Conservation (phyloP, 2,329 filamentous ascomycete species). For the Pseudogymnoascus sp. region DNA sequence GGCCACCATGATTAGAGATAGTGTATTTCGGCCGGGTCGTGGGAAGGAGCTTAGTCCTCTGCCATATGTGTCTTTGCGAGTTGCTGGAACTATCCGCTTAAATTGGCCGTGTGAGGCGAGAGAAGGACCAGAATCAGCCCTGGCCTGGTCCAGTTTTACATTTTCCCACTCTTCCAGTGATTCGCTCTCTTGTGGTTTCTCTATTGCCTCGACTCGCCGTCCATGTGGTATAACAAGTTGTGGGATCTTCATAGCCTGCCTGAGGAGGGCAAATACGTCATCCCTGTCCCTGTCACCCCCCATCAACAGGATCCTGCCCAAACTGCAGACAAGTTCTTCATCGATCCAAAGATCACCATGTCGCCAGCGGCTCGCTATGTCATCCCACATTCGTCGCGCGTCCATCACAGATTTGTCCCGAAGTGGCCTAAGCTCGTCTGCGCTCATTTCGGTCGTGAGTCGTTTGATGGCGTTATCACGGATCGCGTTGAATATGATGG, state of each 20-base stretch:
- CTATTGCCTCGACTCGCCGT: not conserved
- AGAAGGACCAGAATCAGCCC: not conserved
- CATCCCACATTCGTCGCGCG: conserved; percentile 71
- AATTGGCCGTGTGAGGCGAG: conserved; percentile 6
- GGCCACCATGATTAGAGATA: conserved; percentile 63
- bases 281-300: conserved; percentile 58
- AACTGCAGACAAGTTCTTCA: conserved; percentile 69
- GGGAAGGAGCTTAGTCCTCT: conserved; percentile 30
- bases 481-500: conserved; percentile 74
- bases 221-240: conserved; percentile 30
- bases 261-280: conserved; percentile 66
- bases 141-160: not conserved
- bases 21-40: conserved; percentile 46
- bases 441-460: conserved; percentile 20
- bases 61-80: conserved; percentile 9
- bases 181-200: not conserved
- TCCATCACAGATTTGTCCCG: conserved; percentile 49
- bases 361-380: conserved; percentile 70
- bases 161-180: conserved; percentile 8
- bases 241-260: conserved; percentile 74
- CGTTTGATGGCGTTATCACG: conserved; percentile 37
- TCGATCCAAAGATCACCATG: conserved; percentile 65
- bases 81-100: conserved; percentile 12
- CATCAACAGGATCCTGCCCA: conserved; percentile 70
- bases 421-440: conserved; percentile 29